Evolutionary conservation across 495 filamentous ascomycete genomes (phyloP).

Genomic region (Aspergillus wentii): DNA sequence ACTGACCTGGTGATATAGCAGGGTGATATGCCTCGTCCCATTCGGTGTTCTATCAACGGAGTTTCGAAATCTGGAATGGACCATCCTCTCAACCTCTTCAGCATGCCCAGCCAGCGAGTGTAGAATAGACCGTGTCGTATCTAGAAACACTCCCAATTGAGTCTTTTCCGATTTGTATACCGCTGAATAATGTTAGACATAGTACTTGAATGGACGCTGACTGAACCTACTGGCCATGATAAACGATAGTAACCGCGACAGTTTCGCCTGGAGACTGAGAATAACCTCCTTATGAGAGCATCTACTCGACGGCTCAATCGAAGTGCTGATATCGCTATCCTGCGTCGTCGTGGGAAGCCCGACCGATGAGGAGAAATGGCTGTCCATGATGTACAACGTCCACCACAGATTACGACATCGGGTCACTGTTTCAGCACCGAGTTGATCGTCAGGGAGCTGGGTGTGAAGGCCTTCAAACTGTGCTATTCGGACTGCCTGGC

Average conservation of each 20-base stretch:
- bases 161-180: conserved; percentile 32
- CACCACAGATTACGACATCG: conserved; percentile 35
- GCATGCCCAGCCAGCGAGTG: conserved; percentile 27
- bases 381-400: conserved; percentile 34
- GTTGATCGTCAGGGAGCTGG: conserved; percentile 27
- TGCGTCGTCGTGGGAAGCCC: conserved; percentile 27
- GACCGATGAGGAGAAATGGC: conserved; percentile 28
- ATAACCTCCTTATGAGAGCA: conserved; percentile 15
- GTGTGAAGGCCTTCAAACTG: conserved; percentile 33
- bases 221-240: conserved; percentile 20
- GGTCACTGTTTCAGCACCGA: conserved; percentile 20
- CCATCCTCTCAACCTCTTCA: conserved; percentile 26
- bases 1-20: conserved; percentile 35
- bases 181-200: too few species aligned
- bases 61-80: conserved; percentile 16
- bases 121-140: conserved; percentile 26
- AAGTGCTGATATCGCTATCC: conserved; percentile 31
- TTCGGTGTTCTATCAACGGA: conserved; percentile 25
- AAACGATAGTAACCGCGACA: conserved; percentile 21
- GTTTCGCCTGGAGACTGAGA: conserved; percentile 25
- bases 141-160: conserved; percentile 24
- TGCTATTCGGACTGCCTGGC: conserved; percentile 33
- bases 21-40: conserved; percentile 27
- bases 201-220: too few species aligned
- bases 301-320: conserved; percentile 14